These are phyloP conservation scores for Hypericum androsaemum DNA, from an alignment of 345 rosid species.

Conservation along the genomic window DNA sequence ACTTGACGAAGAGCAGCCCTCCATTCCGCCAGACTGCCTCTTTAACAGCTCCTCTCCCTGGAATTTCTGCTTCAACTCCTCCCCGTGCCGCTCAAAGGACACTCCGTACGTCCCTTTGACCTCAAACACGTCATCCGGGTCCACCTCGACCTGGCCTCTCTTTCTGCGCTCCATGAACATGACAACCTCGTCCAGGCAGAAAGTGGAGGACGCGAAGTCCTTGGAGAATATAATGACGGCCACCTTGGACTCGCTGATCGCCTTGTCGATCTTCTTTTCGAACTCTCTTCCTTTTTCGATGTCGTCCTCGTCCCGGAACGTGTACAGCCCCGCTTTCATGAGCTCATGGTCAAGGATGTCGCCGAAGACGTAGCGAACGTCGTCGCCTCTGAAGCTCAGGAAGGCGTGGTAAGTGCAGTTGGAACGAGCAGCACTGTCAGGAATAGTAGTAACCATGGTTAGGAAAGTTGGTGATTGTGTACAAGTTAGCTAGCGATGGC, in stretches of 20 bases:
- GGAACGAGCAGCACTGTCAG: no score
- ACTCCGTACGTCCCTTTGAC: neutral
- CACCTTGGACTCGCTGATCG: constrained; percentile 3
- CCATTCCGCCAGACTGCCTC: no score
- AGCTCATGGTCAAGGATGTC: neutral
- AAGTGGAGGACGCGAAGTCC: neutral
- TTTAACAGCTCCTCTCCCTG: no score
- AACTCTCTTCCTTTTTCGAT: neutral
- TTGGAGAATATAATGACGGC: neutral
- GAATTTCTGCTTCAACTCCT: neutral
- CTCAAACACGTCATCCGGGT: neutral
- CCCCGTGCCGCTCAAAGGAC: neutral
- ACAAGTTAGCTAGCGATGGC: no score
- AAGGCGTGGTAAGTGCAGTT: neutral
- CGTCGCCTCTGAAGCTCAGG: neutral
- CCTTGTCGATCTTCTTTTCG: neutral
- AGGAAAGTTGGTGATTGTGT: no score
- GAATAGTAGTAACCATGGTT: no score
- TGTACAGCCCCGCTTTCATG: neutral
- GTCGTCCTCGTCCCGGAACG: neutral
- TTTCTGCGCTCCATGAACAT: neutral
- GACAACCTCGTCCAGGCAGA: constrained; percentile 3
- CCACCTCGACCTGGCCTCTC: neutral
- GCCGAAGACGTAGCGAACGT: neutral
- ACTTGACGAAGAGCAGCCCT: no score